phyloP scores from a whole-genome alignment of 306 rosid species.

The Myrica gale region DNA sequence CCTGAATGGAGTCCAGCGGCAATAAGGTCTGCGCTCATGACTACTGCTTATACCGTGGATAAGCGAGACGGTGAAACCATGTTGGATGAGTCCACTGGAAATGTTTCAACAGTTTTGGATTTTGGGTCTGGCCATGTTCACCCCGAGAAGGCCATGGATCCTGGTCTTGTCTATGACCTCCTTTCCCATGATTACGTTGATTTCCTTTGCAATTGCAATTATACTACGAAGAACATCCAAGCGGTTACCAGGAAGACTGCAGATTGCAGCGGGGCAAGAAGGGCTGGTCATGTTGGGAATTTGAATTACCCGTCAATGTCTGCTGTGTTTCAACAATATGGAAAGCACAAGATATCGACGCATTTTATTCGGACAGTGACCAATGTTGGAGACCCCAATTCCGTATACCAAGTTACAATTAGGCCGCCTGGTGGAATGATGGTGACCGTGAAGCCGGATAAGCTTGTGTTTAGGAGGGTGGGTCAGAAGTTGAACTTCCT shows the following conservation, averaged over 20 bases:
- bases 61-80: constrained; percentile 55
- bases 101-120: constrained; percentile 65
- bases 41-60: constrained; percentile 74
- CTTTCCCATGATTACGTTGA: constrained; percentile 59
- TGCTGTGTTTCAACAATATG: constrained; percentile 76
- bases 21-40: constrained; percentile 78
- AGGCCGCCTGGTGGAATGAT: constrained; percentile 52
- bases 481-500: constrained; percentile 83
- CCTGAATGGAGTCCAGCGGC: constrained; percentile 94
- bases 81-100: constrained; percentile 83
- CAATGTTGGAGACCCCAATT: constrained; percentile 74
- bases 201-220: constrained; percentile 85
- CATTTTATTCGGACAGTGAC: constrained; percentile 84
- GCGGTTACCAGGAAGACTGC: constrained; percentile 63
- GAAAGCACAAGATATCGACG: constrained; percentile 67
- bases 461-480: constrained; percentile 55
- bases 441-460: constrained; percentile 75
- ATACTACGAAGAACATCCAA: constrained; percentile 57
- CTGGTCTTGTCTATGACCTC: constrained; percentile 71
- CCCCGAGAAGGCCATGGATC: constrained; percentile 80
- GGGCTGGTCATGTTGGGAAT: constrained; percentile 76
- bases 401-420: constrained; percentile 54
- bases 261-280: constrained; percentile 67
- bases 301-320: constrained; percentile 79
- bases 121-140: constrained; percentile 88